These are phyloP conservation scores for Pythium graminicola DNA, from an alignment of 352 stramenopile species.

Conservation along the genomic window DNA sequence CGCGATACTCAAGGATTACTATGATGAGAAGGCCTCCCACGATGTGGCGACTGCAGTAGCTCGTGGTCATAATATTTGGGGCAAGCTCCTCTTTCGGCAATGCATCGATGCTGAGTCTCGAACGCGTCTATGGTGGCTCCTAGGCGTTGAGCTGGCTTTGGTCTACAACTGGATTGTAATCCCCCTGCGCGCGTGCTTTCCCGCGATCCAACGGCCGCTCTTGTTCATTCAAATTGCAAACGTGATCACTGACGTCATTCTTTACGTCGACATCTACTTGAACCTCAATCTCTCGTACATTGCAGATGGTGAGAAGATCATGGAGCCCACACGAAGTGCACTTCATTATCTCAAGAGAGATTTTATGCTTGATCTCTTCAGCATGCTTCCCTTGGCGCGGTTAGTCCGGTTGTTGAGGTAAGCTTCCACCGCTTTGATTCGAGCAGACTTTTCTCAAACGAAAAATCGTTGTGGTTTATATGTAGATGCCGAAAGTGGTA, in stretches of 20 bases:
- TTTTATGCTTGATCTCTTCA: slow-evolving; percentile 44
- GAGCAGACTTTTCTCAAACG: not conserved
- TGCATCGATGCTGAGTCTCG: slow-evolving; percentile 50
- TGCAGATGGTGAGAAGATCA: slow-evolving; percentile 47
- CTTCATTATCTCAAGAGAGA: slow-evolving; percentile 28
- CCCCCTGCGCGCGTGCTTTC: slow-evolving; percentile 48
- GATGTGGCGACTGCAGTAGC: not conserved
- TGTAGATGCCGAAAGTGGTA: slow-evolving; percentile 28
- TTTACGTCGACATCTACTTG: slow-evolving; percentile 40
- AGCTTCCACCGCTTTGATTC: not conserved
- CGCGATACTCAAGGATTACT: slow-evolving; percentile 18
- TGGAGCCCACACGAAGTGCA: slow-evolving; percentile 29
- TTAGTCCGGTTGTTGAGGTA: slow-evolving; percentile 4
- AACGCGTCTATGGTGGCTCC: slow-evolving; percentile 41
- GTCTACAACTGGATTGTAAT: slow-evolving; percentile 38
- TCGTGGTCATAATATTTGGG: not conserved
- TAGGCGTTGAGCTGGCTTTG: slow-evolving; percentile 4
- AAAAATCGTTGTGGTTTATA: not conserved
- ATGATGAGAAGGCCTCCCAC: slow-evolving; percentile 11
- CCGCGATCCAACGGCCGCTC: slow-evolving; percentile 22
- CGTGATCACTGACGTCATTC: slow-evolving; percentile 24
- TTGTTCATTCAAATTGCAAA: slow-evolving; percentile 29
- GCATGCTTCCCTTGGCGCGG: slow-evolving; percentile 30
- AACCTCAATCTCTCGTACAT: slow-evolving; percentile 56
- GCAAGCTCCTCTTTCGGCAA: slow-evolving; percentile 25